Evolutionary conservation across 805 yeast genomes (phyloP), one percentile per base, ranked within the genome.

Genomic region (Pichia phayaonensis): DNA sequence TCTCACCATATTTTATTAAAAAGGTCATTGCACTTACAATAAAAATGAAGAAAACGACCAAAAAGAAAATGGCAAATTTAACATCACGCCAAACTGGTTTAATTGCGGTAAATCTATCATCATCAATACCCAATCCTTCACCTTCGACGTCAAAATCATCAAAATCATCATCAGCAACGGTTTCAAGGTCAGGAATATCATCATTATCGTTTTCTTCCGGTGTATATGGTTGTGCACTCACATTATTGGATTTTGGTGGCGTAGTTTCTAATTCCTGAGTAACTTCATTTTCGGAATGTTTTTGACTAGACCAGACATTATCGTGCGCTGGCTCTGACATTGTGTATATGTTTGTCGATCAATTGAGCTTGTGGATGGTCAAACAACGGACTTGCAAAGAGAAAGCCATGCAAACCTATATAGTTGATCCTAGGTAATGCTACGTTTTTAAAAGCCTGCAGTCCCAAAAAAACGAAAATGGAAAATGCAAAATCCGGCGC

Each of bases 61-160:
- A 11, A 42, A 55, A 55, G 21, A 48, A 45, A 8, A 85, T 53
- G 0, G 86, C 74, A 60, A 84, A 84, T 0, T 86, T 84, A 76
- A 83, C 74, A 64, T 89, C 96, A 60, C 87, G 81, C 68, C 72
- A 78, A 54, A 69, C 75, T 2, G 88, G 88, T 53, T 72, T 76
- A 34, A 74, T 76, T 26, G 84, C 73, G 53, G 83, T 80, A 66
- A 88, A 88, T 7, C 83, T 76, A 48, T 87, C 83, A 27, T 81
- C 86, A 8, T 52, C 54, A 15, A 53, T 29, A 4, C 41, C 42
- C 23, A 52, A 46, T 16, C 45, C 52, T 3, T 26, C 48, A 7
- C 40, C 42, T 21, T 49, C 47, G 34, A 47, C 29, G 13, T 43
- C 43, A n/a, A 45, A 40, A 6, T 44, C 47, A 31, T 22, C 44